Percentiles rank a stretch among this genome's conserved stretches.
Conservation (phyloP, 108 stramenopile genomes). For the Fistulifera pelliculosa region DNA sequence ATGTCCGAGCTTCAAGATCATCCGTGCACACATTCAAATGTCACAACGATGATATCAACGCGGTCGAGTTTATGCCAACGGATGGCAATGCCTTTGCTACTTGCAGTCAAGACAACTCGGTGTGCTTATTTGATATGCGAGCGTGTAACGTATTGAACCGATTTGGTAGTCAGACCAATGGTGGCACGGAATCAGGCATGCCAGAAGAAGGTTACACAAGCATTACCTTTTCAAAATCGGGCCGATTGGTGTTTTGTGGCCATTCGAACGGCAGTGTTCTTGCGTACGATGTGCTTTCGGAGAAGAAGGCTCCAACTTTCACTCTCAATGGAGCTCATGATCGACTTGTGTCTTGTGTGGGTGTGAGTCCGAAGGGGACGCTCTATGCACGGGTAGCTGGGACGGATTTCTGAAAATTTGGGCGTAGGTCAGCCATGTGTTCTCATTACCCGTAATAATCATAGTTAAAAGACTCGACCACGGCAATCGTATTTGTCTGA, state of each 20-base stretch:
- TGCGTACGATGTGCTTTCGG: slow-evolving; percentile 70
- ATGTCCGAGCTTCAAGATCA: slow-evolving; percentile 55
- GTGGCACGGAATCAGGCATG: slow-evolving; percentile 15
- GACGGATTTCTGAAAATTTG: slow-evolving; percentile 93
- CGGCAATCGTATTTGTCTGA: too few species aligned
- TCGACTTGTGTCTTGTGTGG: slow-evolving; percentile 92
- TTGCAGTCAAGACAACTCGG: slow-evolving; percentile 92
- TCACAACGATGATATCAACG: slow-evolving; percentile 96
- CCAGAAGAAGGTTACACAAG: slow-evolving; percentile 65
- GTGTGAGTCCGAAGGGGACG: slow-evolving; percentile 88
- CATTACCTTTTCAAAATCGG: slow-evolving; percentile 61
- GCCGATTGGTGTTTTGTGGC: slow-evolving; percentile 83
- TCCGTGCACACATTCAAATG: slow-evolving; percentile 84
- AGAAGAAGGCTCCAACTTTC: slow-evolving; percentile 39
- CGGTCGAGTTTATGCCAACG: slow-evolving; percentile 87
- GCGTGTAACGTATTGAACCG: slow-evolving; percentile 78
- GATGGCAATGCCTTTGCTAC: slow-evolving; percentile 87
- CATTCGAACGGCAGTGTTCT: slow-evolving; percentile 69
- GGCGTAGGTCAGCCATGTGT: slow-evolving; percentile 34
- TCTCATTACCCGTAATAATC: too few species aligned
- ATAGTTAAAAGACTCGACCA: too few species aligned
- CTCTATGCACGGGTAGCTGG: slow-evolving; percentile 97
- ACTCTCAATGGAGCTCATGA: slow-evolving; percentile 77
- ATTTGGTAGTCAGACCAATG: slow-evolving; percentile 46
- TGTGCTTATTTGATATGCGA: slow-evolving; percentile 93